A percentile compares a stretch with the other conserved stretches of the same genome.
These are phyloP conservation scores for Neofusicoccum parvum DNA, from an alignment of 2,329 filamentous ascomycete genomes.

Conservation along the genomic window DNA sequence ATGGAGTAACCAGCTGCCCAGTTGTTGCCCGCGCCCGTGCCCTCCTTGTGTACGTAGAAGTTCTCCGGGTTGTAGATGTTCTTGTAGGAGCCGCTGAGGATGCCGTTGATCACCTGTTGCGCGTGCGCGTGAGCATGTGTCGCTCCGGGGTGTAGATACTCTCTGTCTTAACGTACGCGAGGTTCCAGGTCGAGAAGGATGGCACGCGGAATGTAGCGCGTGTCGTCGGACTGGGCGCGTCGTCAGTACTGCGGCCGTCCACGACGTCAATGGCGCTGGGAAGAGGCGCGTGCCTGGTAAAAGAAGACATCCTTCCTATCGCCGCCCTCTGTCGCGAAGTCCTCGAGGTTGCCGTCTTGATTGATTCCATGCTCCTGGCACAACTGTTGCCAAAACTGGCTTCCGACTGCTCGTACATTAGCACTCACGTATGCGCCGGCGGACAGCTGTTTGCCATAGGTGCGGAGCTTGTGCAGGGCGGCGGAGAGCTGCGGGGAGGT, in stretches of 20 bases:
- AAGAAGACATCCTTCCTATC: conserved; percentile 99
- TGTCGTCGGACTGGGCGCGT: conserved; percentile 79
- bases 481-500: conserved; percentile 14
- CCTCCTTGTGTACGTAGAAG: conserved; percentile 94
- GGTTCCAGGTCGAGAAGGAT: conserved; percentile 96
- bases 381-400: conserved; percentile 98
- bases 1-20: conserved; percentile 97
- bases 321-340: conserved; percentile 95
- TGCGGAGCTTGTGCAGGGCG: background rate
- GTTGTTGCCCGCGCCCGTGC: conserved; percentile 93
- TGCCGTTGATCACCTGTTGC: conserved; percentile 76
- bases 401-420: conserved; percentile 67
- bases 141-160: no score
- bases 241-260: background rate
- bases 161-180: conserved; percentile 57
- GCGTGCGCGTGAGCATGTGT: background rate
- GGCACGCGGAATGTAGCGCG: conserved; percentile 93
- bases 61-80: conserved; percentile 99
- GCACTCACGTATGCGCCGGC: background rate
- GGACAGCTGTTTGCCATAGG: background rate
- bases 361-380: conserved; percentile 98
- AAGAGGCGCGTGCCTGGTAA: conserved; percentile 64
- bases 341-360: conserved; percentile 93
- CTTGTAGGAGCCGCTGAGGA: conserved; percentile 90
- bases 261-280: background rate